These are phyloP conservation scores for Leersia perrieri DNA, from an alignment of 176 grass and related monocot species.

Conservation along the genomic window DNA sequence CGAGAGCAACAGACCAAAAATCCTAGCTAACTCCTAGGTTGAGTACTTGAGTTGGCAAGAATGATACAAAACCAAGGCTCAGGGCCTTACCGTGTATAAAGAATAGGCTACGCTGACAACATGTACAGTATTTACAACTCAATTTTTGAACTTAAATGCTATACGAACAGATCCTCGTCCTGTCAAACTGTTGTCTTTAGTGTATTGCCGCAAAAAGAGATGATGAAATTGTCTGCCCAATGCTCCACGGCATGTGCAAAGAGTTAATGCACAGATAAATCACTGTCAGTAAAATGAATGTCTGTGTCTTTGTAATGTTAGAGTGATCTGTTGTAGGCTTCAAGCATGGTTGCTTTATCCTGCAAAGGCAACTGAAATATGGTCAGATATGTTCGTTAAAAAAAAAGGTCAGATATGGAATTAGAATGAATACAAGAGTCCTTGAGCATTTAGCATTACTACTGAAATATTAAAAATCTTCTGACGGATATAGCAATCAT, in stretches of 20 bases:
- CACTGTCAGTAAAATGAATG: conserved; percentile 39
- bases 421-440: not conserved
- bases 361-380: conserved; percentile 55
- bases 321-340: conserved; percentile 64
- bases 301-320: conserved; percentile 31
- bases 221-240: conserved; percentile 30
- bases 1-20: conserved; percentile 29
- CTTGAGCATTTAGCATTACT: not conserved
- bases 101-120: conserved; percentile 40
- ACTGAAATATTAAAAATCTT: conserved; percentile 7
- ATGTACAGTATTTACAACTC: conserved; percentile 55
- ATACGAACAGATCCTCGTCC: not conserved
- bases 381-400: conserved; percentile 35
- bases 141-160: conserved; percentile 10
- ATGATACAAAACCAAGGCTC: conserved; percentile 45
- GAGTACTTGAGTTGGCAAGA: conserved; percentile 21
- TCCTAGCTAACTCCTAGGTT: conserved; percentile 34
- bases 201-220: conserved; percentile 21
- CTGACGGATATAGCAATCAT: conserved; percentile 2
- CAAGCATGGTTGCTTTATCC: conserved; percentile 74
- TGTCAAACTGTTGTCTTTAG: conserved; percentile 19
- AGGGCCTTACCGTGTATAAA: conserved; percentile 34
- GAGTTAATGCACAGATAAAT: conserved; percentile 38
- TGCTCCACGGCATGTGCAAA: conserved; percentile 19
- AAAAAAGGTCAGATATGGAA: conserved; percentile 40